Evolutionary conservation across 768 basidiomycete genomes (phyloP).

Genomic region (Tephrocybe sp.): DNA sequence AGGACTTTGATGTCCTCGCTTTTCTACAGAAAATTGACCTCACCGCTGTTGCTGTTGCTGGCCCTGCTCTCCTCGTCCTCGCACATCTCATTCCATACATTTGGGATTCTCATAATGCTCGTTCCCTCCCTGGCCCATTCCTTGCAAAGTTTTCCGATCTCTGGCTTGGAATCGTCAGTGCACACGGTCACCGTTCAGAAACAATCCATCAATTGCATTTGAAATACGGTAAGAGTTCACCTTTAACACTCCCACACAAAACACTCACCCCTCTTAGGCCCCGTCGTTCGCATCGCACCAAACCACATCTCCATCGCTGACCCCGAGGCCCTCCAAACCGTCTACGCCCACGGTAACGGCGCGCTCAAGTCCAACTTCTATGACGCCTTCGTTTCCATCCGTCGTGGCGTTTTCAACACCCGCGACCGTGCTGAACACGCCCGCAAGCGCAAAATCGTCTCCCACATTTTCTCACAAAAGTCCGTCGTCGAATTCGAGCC

Average conservation of each 20-base stretch:
- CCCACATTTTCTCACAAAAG: slow-evolving; percentile 83
- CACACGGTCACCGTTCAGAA: slow-evolving; percentile 74
- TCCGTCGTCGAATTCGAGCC: slow-evolving; percentile 86
- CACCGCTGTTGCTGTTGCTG: slow-evolving; percentile 21
- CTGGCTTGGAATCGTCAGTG: slow-evolving; percentile 67
- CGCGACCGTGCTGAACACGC: slow-evolving; percentile 76
- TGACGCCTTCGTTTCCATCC: slow-evolving; percentile 75
- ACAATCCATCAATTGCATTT: slow-evolving; percentile 69
- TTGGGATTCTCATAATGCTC: slow-evolving; percentile 56
- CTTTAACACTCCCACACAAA: not conserved
- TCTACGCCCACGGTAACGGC: slow-evolving; percentile 87
- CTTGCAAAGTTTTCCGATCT: slow-evolving; percentile 68
- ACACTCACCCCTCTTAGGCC: slow-evolving; percentile 34
- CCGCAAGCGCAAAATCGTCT: slow-evolving; percentile 89
- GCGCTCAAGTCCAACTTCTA: slow-evolving; percentile 78
- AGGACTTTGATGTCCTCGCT: slow-evolving; percentile 21
- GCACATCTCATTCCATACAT: slow-evolving; percentile 49
- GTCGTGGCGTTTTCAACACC: slow-evolving; percentile 74
- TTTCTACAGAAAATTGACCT: slow-evolving; percentile 20
- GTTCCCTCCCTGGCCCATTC: slow-evolving; percentile 64
- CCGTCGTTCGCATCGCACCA: slow-evolving; percentile 68
- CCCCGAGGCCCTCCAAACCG: slow-evolving; percentile 67
- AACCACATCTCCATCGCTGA: slow-evolving; percentile 77
- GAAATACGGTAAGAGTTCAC: slow-evolving; percentile 56
- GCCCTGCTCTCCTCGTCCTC: slow-evolving; percentile 28